Evolutionary conservation across 768 basidiomycete species (phyloP).

Genomic region (Russula earlei): DNA sequence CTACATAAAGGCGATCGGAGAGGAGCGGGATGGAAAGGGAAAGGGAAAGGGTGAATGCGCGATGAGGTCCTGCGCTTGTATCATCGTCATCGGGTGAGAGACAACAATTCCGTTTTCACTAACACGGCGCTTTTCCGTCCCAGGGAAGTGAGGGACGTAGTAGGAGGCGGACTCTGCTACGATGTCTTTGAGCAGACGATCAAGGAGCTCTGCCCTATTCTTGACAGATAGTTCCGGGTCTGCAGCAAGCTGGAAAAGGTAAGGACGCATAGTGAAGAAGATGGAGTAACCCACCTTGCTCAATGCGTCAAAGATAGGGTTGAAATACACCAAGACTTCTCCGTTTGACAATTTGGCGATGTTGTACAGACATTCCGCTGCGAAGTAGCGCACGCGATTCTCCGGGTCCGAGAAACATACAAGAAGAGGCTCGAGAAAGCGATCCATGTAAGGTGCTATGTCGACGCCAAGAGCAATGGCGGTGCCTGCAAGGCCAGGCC

Average conservation of each 20-base stretch:
- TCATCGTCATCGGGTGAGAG: slow-evolving; percentile 44
- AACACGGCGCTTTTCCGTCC: slow-evolving; percentile 57
- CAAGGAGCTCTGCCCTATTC: slow-evolving; percentile 95
- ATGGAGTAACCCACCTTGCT: slow-evolving; percentile 64
- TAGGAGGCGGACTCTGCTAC: slow-evolving; percentile 94
- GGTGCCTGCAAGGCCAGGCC: slow-evolving; percentile 92
- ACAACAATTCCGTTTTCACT: slow-evolving; percentile 53
- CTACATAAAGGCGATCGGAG: slow-evolving; percentile 86
- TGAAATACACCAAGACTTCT: slow-evolving; percentile 93
- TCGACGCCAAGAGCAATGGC: slow-evolving; percentile 95
- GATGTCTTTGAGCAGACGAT: slow-evolving; percentile 95
- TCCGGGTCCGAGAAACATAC: slow-evolving; percentile 91
- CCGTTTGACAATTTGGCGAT: slow-evolving; percentile 97
- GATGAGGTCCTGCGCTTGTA: slow-evolving; percentile 35
- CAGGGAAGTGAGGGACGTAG: slow-evolving; percentile 82
- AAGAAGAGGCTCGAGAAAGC: slow-evolving; percentile 81
- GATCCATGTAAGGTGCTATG: slow-evolving; percentile 88
- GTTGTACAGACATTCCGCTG: slow-evolving; percentile 96
- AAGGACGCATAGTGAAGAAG: not conserved
- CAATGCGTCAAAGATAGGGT: slow-evolving; percentile 94
- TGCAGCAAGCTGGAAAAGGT: slow-evolving; percentile 66
- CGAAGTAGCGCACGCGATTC: slow-evolving; percentile 93
- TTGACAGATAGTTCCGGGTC: slow-evolving; percentile 95
- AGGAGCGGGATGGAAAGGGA: slow-evolving; percentile 92
- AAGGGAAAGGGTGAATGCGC: slow-evolving; percentile 90